A percentile compares a stretch with the other conserved stretches of the same genome.
Conservation (phyloP, 176 grass and related monocot species). For the Oryza australiensis region DNA sequence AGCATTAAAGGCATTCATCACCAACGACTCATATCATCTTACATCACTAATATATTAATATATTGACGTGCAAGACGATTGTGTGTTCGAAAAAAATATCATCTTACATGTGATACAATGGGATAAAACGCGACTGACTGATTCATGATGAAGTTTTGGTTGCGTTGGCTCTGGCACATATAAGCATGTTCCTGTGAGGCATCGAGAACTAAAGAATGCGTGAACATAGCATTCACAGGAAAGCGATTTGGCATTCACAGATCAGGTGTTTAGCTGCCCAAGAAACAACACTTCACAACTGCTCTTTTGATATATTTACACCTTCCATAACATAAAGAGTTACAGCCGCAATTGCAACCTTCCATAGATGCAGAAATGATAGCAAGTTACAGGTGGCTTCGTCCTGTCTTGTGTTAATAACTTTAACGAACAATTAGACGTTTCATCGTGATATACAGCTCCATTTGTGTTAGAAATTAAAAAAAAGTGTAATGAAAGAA, state of each 20-base stretch:
- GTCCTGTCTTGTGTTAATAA: neutral
- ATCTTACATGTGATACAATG: neutral
- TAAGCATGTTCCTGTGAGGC: neutral
- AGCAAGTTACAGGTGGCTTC: neutral
- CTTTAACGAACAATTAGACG: neutral
- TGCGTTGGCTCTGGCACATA: neutral
- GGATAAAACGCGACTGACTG: neutral
- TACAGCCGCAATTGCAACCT: neutral
- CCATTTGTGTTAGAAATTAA: slow-evolving; percentile 3
- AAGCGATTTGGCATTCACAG: slow-evolving; percentile 1
- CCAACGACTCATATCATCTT: neutral
- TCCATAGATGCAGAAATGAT: neutral
- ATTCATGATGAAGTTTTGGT: neutral
- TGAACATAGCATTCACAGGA: neutral
- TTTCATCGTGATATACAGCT: neutral
- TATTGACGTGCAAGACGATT: too few species aligned
- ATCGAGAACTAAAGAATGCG: neutral
- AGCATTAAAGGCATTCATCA: neutral
- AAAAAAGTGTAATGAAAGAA: neutral
- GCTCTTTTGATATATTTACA: neutral
- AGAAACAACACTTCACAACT: neutral
- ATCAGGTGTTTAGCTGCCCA: neutral
- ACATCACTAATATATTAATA: too few species aligned
- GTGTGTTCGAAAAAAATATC: too few species aligned
- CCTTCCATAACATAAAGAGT: neutral